These are phyloP conservation scores for Globisporangium lucens DNA, from an alignment of 352 stramenopile species.

Conservation along the genomic window DNA sequence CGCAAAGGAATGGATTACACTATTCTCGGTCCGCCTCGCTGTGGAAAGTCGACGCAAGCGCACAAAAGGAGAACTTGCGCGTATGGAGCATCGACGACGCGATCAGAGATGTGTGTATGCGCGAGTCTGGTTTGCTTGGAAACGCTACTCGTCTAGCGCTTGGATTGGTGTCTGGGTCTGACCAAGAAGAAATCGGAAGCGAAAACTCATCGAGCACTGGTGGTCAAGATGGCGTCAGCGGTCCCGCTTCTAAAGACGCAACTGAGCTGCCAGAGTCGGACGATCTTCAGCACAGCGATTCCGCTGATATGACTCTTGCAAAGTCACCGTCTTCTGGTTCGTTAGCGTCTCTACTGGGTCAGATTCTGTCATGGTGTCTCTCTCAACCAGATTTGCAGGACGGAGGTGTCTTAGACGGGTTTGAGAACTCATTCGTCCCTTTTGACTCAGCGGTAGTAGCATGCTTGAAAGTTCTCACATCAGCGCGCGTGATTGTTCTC, in stretches of 20 bases:
- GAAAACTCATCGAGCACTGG: background rate
- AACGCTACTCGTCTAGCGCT: conserved; percentile 32
- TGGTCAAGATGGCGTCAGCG: background rate
- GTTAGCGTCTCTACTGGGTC: conserved; percentile 41
- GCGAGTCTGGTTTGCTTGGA: conserved; percentile 37
- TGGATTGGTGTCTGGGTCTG: conserved; percentile 16
- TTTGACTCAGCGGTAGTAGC: conserved; percentile 35
- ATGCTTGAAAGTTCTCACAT: conserved; percentile 35
- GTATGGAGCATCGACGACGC: conserved; percentile 78
- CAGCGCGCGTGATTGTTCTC: conserved; percentile 53
- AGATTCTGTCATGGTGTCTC: conserved; percentile 66
- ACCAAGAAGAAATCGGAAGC: conserved; percentile 16
- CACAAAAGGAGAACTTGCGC: conserved; percentile 62
- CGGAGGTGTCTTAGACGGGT: conserved; percentile 74
- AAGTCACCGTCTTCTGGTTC: conserved; percentile 7
- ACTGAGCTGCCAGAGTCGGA: conserved; percentile 23
- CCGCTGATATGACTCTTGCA: background rate
- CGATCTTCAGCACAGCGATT: background rate
- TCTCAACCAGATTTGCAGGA: conserved; percentile 51
- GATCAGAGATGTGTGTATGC: conserved; percentile 37
- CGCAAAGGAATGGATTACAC: conserved; percentile 74
- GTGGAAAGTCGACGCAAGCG: conserved; percentile 79
- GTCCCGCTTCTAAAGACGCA: conserved; percentile 2
- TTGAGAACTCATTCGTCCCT: conserved; percentile 53
- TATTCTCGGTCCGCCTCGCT: conserved; percentile 71